Base-by-base conservation (phyloP, 805 yeast species). In the Peterozyma toletana region DNA sequence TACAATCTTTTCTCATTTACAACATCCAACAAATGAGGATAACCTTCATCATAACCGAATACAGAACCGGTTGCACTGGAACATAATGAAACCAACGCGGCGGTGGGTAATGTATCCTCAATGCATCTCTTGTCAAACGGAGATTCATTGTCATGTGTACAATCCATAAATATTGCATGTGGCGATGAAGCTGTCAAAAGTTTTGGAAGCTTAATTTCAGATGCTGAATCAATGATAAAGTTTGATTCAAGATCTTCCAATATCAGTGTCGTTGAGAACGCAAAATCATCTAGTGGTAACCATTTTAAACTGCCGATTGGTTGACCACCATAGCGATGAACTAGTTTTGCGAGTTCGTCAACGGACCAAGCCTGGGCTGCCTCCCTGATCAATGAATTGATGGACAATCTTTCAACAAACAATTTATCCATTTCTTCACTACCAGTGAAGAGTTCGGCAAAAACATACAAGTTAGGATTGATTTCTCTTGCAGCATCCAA, bases 331-430 rank as follows among this genome's bases (percentile, higher is more conserved):
- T 91, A 95, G 55, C 81, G 78, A 59, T 91, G 96, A 21, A 91
- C 84, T 41, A 90, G 70, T 46, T 91, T 70, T 2, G 96, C 87
- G 30, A 91, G 71, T 57, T 91, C 98, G 34, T 77, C 81, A 11
- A 86, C 93, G 11, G 84, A 80, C 81, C 93, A 83, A 1, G 97
- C 93, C 65, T 89, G 97, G 96, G 93, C 91, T 1, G 98, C 98
- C 58, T 91, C 99, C 57, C 99, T 77, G 44, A 91, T 85, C 51
- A 93, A 70, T 3, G 96, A 83, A 35, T 88, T 84, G 44, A 93
- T 83, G 14, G 96, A 97, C 37, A 93, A 72, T 52, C 95, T 71
- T 62, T 91, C 96, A 11, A 91, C 96, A 59, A 86, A 91, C 16
- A 91, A 67, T 54, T 85, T 83, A 65, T 91, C 99, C 77, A 86